Evolutionary conservation across 805 yeast genomes (phyloP).

Genomic region (Saturnispora halmiae): DNA sequence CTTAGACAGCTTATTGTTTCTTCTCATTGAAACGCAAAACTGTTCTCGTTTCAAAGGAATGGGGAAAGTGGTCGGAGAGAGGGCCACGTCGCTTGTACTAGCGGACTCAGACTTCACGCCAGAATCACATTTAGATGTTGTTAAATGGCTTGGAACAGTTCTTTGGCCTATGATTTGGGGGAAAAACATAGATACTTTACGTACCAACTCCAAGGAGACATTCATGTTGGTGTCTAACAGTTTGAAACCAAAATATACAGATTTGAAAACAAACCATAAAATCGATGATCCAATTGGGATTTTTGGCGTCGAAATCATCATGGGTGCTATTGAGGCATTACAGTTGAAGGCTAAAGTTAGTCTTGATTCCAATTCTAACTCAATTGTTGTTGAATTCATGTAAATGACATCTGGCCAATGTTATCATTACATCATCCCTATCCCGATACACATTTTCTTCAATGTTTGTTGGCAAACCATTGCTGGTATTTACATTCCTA

Average conservation of each 20-base stretch:
- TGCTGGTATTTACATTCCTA: slow-evolving; percentile 38
- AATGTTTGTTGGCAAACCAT: slow-evolving; percentile 26
- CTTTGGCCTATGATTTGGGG: slow-evolving; percentile 75
- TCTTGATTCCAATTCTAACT: not conserved
- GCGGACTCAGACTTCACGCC: slow-evolving; percentile 30
- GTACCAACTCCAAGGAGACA: slow-evolving; percentile 86
- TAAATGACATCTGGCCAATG: slow-evolving; percentile 12
- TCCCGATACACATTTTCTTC: slow-evolving; percentile 9
- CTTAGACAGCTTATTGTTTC: slow-evolving; percentile 2
- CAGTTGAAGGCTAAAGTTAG: slow-evolving; percentile 1
- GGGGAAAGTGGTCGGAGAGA: slow-evolving; percentile 12
- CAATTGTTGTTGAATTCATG: not conserved
- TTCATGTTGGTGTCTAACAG: slow-evolving; percentile 62
- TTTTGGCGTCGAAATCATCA: not conserved
- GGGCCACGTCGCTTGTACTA: slow-evolving; percentile 26
- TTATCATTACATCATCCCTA: slow-evolving; percentile 16
- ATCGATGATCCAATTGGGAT: slow-evolving; percentile 30
- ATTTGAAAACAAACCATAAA: slow-evolving; percentile 34
- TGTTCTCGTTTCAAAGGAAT: not conserved
- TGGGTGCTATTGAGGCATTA: slow-evolving; percentile 6
- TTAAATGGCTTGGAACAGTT: slow-evolving; percentile 89
- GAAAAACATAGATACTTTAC: slow-evolving; percentile 83
- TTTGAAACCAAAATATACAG: slow-evolving; percentile 38
- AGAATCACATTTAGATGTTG: slow-evolving; percentile 50
- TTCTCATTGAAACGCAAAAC: not conserved